Conservation (phyloP, 2,329 filamentous ascomycete species). For the Cadophora sp. region DNA sequence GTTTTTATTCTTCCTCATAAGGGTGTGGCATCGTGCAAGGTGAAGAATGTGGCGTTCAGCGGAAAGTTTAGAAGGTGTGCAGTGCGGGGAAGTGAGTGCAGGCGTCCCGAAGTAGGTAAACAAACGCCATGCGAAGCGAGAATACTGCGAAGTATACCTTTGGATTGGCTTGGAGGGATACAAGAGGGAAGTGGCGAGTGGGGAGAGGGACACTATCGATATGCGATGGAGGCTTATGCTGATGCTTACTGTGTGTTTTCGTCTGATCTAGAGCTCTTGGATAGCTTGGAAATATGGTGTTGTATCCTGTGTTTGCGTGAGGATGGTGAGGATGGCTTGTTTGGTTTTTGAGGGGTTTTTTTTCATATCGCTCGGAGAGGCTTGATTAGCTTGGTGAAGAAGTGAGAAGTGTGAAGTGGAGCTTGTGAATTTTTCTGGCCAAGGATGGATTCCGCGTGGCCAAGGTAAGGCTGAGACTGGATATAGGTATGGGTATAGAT, state of each 20-base stretch:
- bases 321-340: neutral
- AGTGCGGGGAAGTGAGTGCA: conserved; percentile 1
- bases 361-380: too few species aligned
- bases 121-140: conserved; percentile 3
- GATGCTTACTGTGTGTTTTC: neutral
- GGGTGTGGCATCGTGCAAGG: neutral
- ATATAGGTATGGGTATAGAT: neutral
- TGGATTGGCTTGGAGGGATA: neutral
- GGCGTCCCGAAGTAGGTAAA: neutral
- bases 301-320: neutral
- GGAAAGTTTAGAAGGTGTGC: neutral
- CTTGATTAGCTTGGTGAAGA: neutral
- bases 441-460: neutral
- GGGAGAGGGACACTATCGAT: neutral
- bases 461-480: conserved; percentile 9
- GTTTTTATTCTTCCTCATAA: neutral
- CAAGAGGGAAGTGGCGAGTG: neutral
- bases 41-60: neutral
- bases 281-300: neutral
- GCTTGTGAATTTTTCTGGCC: neutral
- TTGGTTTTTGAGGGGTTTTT: neutral
- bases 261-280: neutral
- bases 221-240: conserved; percentile 5
- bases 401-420: neutral
- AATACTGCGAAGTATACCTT: neutral